Evolutionary conservation across 2,329 filamentous ascomycete species (phyloP), one percentile per base, ranked within the genome.

Genomic region (Curvularia spicifera): DNA sequence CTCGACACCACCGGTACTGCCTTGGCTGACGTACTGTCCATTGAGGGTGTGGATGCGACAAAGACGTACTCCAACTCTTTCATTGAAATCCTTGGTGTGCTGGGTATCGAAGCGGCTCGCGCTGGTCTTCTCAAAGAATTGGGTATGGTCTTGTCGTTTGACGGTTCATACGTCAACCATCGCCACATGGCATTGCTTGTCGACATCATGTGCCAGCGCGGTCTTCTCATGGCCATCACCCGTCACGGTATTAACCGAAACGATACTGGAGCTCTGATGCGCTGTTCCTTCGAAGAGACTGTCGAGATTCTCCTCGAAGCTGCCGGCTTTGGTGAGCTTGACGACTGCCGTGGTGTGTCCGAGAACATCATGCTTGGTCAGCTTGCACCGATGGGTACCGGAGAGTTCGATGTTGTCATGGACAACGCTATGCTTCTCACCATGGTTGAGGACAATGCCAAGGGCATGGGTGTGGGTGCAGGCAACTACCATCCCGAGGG

Each of bases 121-220:
- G 87, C 90, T 47, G 91, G 93, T 53, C 83, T 99, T 57, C 87
- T 97, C 67, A 89, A 90, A 61, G 96, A 99, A 76, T 80, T 99
- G 83, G 92, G 90, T 29, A 89, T 92, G 72, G 95, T 99, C 75
- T 81, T 99, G 81, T 93, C 95, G 26, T 99, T 99, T 76, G 95
- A 98, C 76, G 96, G 96, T 85, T 98, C 95, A 13, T 99, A 99
- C 77, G 95, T 99, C 85, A 99, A 99, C 78, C 93, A 98, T 80
- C 93, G 95, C 72, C 95, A 99, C 82, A 88, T 99, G 82, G 91
- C 93, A 47, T 87, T 99, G 35, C 84, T 99, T 52, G 93, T 96
- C 65, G 95, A 99, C 80, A 92, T 99, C 63, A 99, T 99, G 95
- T 97, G 93, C 28, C 93, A 96, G 71, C 87, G 95, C 71, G 95